Percentiles rank a stretch among this genome's conserved stretches.
phyloP scores from a whole-genome alignment of 192 early-diverging fungal species.

The Spizellomyces sp. region DNA sequence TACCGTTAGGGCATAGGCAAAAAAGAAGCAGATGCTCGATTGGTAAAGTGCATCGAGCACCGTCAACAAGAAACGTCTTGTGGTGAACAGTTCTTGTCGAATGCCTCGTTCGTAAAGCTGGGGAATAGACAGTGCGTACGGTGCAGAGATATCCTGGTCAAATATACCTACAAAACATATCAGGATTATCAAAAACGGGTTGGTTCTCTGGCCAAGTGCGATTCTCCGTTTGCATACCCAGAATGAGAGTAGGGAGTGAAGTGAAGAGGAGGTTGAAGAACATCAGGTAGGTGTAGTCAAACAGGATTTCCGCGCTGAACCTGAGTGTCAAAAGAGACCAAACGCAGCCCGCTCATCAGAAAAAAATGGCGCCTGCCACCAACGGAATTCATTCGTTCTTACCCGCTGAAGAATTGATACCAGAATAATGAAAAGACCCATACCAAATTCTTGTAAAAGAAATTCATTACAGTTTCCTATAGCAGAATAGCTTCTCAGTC shows the following conservation, averaged over 20 bases:
- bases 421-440: constrained; percentile 90
- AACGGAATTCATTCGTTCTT: background rate
- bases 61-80: constrained; percentile 79
- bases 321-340: constrained; percentile 27
- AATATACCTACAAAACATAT: constrained; percentile 43
- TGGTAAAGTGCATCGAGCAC: constrained; percentile 93
- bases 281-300: constrained; percentile 82
- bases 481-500: background rate
- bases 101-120: constrained; percentile 81
- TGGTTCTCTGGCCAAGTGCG: background rate
- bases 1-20: constrained; percentile 68
- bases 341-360: background rate
- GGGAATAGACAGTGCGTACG: constrained; percentile 48
- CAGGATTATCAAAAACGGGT: background rate
- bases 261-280: constrained; percentile 93
- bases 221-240: constrained; percentile 12
- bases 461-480: constrained; percentile 84
- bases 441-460: constrained; percentile 96
- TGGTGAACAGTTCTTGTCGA: constrained; percentile 75
- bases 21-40: constrained; percentile 80
- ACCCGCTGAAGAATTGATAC: constrained; percentile 88
- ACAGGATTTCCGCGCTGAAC: constrained; percentile 55
- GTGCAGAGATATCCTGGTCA: constrained; percentile 72
- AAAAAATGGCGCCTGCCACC: constrained; percentile 53
- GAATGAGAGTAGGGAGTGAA: constrained; percentile 67